These are phyloP conservation scores for Ceratocystis variospora DNA, from an alignment of 2,329 filamentous ascomycete species.

Conservation along the genomic window DNA sequence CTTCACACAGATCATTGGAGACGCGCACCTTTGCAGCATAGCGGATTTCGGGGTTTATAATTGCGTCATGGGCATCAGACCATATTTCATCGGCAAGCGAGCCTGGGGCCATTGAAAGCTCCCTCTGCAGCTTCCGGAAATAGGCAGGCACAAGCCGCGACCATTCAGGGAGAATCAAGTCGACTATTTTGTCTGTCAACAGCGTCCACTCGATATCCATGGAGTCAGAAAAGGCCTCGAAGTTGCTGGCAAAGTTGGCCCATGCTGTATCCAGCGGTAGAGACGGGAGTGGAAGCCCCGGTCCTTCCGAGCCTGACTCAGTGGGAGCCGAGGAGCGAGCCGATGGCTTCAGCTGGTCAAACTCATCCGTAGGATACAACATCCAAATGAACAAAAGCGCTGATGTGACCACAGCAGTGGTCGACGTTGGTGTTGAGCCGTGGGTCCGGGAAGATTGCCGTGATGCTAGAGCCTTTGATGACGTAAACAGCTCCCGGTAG, in stretches of 20 bases:
- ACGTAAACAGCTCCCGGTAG: constrained; percentile 16
- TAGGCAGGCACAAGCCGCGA: constrained; percentile 61
- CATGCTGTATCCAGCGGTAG: constrained; percentile 29
- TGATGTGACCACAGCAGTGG: constrained; percentile 7
- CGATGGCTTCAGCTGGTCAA: constrained; percentile 22
- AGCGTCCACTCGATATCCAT: constrained; percentile 42
- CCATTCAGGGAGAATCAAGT: constrained; percentile 71
- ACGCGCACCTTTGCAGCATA: constrained; percentile 72
- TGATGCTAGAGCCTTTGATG: not conserved
- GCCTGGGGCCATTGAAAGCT: constrained; percentile 75
- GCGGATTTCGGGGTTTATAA: constrained; percentile 72
- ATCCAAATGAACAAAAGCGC: constrained; percentile 30
- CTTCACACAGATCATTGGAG: constrained; percentile 64
- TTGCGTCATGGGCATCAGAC: constrained; percentile 74
- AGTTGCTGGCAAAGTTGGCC: constrained; percentile 34
- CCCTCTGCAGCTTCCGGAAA: constrained; percentile 68
- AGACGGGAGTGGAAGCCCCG: constrained; percentile 15
- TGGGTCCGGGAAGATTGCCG: not conserved
- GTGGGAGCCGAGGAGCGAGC: not conserved
- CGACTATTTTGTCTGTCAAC: constrained; percentile 47
- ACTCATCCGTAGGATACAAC: constrained; percentile 33
- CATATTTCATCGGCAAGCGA: constrained; percentile 89
- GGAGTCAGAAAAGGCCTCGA: constrained; percentile 41
- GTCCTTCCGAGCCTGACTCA: not conserved
- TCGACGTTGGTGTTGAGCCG: constrained; percentile 4